Conservation (phyloP, 768 basidiomycete species). For the Lactarius quietus region DNA sequence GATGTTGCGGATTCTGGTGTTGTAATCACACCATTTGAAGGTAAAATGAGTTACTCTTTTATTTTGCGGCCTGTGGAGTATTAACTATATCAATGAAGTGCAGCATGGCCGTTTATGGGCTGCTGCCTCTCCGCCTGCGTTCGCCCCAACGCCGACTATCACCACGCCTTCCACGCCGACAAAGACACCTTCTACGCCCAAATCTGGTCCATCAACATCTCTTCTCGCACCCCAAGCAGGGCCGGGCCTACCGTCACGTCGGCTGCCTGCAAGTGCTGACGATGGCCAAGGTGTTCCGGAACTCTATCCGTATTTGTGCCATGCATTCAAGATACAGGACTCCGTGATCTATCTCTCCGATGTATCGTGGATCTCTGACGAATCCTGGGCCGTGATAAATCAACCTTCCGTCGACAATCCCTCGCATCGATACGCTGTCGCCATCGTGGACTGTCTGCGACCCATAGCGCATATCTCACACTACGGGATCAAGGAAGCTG, state of each 20-base stretch:
- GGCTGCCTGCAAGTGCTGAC: conserved; percentile 7
- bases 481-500: conserved; percentile 64
- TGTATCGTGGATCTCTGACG: conserved; percentile 74
- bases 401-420: conserved; percentile 29
- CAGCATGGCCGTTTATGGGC: conserved; percentile 72
- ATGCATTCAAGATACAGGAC: conserved; percentile 67
- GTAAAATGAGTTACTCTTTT: conserved; percentile 36
- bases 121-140: conserved; percentile 36
- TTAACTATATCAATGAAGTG: conserved; percentile 35
- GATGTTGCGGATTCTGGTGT: conserved; percentile 64
- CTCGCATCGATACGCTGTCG: conserved; percentile 43
- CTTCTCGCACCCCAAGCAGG: neutral
- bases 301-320: conserved; percentile 58
- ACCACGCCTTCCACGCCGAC: conserved; percentile 35
- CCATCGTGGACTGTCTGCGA: conserved; percentile 76
- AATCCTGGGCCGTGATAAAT: conserved; percentile 55
- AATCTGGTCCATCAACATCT: conserved; percentile 6
- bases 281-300: conserved; percentile 25
- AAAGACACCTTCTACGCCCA: conserved; percentile 28
- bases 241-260: conserved; percentile 8
- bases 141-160: conserved; percentile 39
- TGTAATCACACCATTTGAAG: conserved; percentile 59
- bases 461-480: conserved; percentile 71
- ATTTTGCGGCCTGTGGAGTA: neutral
- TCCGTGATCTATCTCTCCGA: conserved; percentile 78